These are phyloP conservation scores for Lepidium campestre DNA, from an alignment of 441 rosid species.

Conservation along the genomic window DNA sequence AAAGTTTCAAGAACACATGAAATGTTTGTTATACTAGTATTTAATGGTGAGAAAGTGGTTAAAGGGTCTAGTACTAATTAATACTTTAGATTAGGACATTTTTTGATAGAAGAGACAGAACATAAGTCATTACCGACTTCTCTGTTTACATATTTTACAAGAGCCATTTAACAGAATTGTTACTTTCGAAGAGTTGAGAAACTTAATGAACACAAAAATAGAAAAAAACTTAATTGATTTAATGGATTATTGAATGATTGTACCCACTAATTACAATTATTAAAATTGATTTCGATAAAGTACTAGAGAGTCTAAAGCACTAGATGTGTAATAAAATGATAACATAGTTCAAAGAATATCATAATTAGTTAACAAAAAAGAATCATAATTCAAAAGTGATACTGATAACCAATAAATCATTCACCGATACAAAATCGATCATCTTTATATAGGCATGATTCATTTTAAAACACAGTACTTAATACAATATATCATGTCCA, in stretches of 20 bases:
- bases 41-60: neutral
- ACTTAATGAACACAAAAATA: neutral
- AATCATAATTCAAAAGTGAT: slow-evolving; percentile 15
- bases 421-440: neutral
- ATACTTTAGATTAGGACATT: neutral
- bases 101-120: neutral
- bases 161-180: neutral
- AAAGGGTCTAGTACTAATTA: neutral
- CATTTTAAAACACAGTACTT: neutral
- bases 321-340: slow-evolving; percentile 11
- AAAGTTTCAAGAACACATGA: slow-evolving; percentile 4
- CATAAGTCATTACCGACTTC: neutral
- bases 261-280: slow-evolving; percentile 12
- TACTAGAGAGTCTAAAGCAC: neutral
- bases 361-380: no score
- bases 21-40: neutral
- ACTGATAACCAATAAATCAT: neutral
- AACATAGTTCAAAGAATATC: slow-evolving; percentile 20
- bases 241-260: slow-evolving; percentile 17
- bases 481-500: neutral
- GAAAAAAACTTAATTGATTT: neutral
- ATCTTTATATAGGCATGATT: slow-evolving; percentile 4
- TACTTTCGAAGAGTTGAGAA: slow-evolving; percentile 1
- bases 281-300: neutral
- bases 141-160: neutral